Evolutionary conservation across 1,284 basidiomycete species (phyloP).

Genomic region (Thelephora terrestris): DNA sequence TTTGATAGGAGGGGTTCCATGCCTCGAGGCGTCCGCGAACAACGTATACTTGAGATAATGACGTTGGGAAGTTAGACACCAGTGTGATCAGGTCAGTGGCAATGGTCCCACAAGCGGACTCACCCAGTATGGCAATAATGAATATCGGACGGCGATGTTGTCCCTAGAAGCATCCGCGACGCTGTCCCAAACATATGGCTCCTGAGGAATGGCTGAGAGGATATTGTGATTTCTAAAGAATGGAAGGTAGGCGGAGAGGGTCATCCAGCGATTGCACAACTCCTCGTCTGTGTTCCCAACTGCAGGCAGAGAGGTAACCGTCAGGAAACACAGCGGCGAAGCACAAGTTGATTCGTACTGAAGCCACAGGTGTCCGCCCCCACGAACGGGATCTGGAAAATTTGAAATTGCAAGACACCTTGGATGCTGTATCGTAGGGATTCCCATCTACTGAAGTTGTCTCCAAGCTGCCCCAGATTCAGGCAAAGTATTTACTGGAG

Average conservation of each 20-base stretch:
- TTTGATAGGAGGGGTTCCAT: constrained; percentile 58
- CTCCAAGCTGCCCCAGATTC: constrained; percentile 41
- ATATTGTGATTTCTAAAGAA: constrained; percentile 67
- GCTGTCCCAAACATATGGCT: constrained; percentile 69
- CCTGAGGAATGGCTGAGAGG: constrained; percentile 51
- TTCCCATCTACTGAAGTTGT: constrained; percentile 63
- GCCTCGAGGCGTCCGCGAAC: constrained; percentile 57
- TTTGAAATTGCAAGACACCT: constrained; percentile 67
- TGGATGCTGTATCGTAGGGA: constrained; percentile 51
- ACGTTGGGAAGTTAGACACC: neutral
- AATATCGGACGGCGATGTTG: constrained; percentile 59
- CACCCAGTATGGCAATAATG: constrained; percentile 68
- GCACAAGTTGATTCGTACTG: constrained; percentile 24
- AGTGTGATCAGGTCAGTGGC: neutral
- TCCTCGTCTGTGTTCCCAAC: constrained; percentile 71
- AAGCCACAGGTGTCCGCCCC: constrained; percentile 68
- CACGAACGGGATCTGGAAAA: constrained; percentile 69
- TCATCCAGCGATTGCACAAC: constrained; percentile 77
- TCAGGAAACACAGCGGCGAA: neutral
- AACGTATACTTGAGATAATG: constrained; percentile 49
- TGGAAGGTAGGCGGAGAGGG: constrained; percentile 64
- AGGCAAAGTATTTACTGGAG: neutral
- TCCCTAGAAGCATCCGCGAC: constrained; percentile 63
- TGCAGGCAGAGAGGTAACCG: constrained; percentile 16
- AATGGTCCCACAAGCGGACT: constrained; percentile 13